Conservation (phyloP, 2,329 filamentous ascomycete species). For the Fusarium sp. region DNA sequence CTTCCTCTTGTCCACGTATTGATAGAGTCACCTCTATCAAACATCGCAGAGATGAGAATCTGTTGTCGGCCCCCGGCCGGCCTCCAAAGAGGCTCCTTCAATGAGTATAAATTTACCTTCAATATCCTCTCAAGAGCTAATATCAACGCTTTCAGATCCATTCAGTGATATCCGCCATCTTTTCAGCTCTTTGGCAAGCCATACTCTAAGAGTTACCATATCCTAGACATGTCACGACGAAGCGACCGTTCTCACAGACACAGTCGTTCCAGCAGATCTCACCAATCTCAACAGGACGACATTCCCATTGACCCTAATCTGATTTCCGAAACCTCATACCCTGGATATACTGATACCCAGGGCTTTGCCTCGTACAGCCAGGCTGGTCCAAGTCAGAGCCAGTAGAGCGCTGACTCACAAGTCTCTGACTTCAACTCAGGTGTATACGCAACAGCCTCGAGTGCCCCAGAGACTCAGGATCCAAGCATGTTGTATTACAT, state of each 20-base stretch:
- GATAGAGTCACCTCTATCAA: not conserved
- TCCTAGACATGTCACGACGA: conserved; percentile 27
- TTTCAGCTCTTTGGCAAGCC: no score
- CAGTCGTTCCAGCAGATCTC: conserved; percentile 13
- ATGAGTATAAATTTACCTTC: not conserved
- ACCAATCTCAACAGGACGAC: conserved; percentile 15
- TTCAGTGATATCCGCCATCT: no score
- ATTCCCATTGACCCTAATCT: conserved; percentile 19
- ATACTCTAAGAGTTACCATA: not conserved
- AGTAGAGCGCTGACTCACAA: conserved; percentile 29
- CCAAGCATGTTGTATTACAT: conserved; percentile 3
- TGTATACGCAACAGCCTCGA: conserved; percentile 2
- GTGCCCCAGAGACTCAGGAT: conserved; percentile 23
- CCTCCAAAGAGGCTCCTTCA: not conserved
- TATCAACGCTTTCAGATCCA: not conserved
- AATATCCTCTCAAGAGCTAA: not conserved
- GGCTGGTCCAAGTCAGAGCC: conserved; percentile 30
- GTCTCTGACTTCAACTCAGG: conserved; percentile 13
- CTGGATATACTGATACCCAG: not conserved
- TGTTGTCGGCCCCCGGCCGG: conserved; percentile 9
- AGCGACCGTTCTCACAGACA: conserved; percentile 17
- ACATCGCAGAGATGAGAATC: not conserved
- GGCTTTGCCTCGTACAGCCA: conserved; percentile 2
- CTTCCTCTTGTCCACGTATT: not conserved
- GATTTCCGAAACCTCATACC: not conserved